A percentile compares a stretch with the other conserved stretches of the same genome.
These are phyloP conservation scores for Spiraea crenata DNA, from an alignment of 331 rosid species.

Conservation along the genomic window DNA sequence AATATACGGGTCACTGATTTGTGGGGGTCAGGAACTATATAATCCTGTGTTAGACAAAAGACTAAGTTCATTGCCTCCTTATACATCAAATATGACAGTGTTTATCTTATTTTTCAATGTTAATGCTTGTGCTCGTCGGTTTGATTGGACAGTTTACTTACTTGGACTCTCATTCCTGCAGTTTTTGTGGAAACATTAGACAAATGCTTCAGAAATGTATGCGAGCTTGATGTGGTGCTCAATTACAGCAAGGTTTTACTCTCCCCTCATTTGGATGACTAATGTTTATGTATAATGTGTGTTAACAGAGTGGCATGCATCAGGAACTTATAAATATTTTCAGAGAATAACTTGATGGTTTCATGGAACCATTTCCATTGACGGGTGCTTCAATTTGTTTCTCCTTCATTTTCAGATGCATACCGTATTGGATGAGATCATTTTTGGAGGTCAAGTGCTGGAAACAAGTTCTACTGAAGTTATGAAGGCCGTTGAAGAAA, in stretches of 20 bases:
- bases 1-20: too few species aligned
- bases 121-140: background rate
- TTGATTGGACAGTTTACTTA: conserved; percentile 24
- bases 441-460: conserved; percentile 89
- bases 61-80: conserved; percentile 36
- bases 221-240: conserved; percentile 91
- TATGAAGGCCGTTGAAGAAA: conserved; percentile 80
- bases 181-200: conserved; percentile 96
- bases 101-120: background rate
- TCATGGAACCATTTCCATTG: background rate
- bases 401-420: conserved; percentile 54
- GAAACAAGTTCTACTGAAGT: conserved; percentile 91
- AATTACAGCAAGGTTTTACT: conserved; percentile 81
- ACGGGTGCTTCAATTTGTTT: conserved; percentile 16
- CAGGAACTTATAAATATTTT: conserved; percentile 6
- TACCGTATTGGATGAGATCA: conserved; percentile 75
- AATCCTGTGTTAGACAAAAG: too few species aligned
- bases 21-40: too few species aligned
- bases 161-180: conserved; percentile 39
- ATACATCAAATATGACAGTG: conserved; percentile 4
- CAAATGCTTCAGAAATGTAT: conserved; percentile 94
- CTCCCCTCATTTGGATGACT: background rate
- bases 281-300: background rate
- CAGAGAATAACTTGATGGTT: background rate
- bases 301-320: conserved; percentile 5